Conservation (phyloP, 2,329 filamentous ascomycete species). For the Claviceps purpurea region DNA sequence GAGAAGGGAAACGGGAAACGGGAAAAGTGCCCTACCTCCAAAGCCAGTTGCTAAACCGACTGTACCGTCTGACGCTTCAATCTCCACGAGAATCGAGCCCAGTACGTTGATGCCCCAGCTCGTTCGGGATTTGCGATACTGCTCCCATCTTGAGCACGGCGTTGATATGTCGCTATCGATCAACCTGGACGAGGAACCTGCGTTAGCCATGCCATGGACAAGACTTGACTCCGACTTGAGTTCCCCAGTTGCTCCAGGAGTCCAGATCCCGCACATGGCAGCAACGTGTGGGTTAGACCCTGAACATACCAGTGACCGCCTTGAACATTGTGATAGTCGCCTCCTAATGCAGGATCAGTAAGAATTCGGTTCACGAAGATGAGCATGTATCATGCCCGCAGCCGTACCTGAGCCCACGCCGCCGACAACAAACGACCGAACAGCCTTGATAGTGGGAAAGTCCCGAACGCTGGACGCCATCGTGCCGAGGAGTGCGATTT, state of each 20-base stretch:
- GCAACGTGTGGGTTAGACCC: too few relatives aligned
- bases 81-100: slow-evolving; percentile 81
- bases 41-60: slow-evolving; percentile 91
- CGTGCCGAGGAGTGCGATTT: not conserved
- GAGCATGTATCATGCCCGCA: not conserved
- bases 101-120: slow-evolving; percentile 94
- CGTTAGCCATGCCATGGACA: not conserved
- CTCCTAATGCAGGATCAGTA: slow-evolving; percentile 30
- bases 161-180: slow-evolving; percentile 88
- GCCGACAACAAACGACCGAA: slow-evolving; percentile 56
- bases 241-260: too few relatives aligned
- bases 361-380: not conserved
- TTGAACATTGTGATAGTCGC: slow-evolving; percentile 88
- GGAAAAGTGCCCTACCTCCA: slow-evolving; percentile 40
- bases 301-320: slow-evolving; percentile 48
- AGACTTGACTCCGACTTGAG: too few relatives aligned
- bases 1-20: not conserved
- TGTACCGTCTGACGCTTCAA: slow-evolving; percentile 81
- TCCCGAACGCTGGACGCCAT: slow-evolving; percentile 23
- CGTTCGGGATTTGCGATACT: slow-evolving; percentile 77
- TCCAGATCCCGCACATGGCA: too few relatives aligned
- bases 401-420: slow-evolving; percentile 20
- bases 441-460: slow-evolving; percentile 64
- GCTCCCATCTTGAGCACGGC: slow-evolving; percentile 78
- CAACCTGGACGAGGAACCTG: slow-evolving; percentile 45